Conservation (phyloP, 495 filamentous ascomycete genomes). For the Bacidia gigantensis region DNA sequence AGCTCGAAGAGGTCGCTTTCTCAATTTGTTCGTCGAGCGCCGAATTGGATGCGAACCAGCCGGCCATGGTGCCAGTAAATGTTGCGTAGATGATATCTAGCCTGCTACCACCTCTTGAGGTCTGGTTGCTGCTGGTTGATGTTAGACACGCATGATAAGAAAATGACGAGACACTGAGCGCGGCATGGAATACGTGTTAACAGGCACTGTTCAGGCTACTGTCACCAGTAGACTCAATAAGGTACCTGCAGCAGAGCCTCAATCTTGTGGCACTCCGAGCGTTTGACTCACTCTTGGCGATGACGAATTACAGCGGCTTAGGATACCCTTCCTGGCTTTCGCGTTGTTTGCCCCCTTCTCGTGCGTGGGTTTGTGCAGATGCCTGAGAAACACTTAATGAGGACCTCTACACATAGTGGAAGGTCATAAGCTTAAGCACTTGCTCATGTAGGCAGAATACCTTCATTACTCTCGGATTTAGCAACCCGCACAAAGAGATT, state of each 20-base stretch:
- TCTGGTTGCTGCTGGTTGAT: no score
- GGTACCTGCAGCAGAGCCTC: background rate
- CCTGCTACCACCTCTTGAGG: no score
- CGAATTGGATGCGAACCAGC: slow-evolving; percentile 81
- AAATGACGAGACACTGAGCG: no score
- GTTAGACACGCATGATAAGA: no score
- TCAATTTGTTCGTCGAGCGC: slow-evolving; percentile 95
- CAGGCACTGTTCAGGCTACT: background rate
- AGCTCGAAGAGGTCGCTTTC: slow-evolving; percentile 79
- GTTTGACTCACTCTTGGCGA: background rate
- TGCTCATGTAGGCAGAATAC: no score
- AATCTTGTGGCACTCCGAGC: background rate
- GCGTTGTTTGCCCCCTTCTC: no score
- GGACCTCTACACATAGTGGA: no score
- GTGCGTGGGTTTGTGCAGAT: background rate
- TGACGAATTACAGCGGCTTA: background rate
- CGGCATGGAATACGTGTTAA: no score
- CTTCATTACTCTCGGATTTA: no score
- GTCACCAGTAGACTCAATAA: background rate
- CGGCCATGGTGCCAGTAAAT: slow-evolving; percentile 58
- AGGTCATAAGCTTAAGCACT: no score
- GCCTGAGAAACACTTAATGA: background rate
- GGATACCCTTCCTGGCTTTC: background rate
- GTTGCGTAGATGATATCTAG: no score
- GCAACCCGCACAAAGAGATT: no score